Evolutionary conservation across 768 basidiomycete genomes (phyloP), one percentile per base, ranked within the genome.

Genomic region (Suillus bovinus): DNA sequence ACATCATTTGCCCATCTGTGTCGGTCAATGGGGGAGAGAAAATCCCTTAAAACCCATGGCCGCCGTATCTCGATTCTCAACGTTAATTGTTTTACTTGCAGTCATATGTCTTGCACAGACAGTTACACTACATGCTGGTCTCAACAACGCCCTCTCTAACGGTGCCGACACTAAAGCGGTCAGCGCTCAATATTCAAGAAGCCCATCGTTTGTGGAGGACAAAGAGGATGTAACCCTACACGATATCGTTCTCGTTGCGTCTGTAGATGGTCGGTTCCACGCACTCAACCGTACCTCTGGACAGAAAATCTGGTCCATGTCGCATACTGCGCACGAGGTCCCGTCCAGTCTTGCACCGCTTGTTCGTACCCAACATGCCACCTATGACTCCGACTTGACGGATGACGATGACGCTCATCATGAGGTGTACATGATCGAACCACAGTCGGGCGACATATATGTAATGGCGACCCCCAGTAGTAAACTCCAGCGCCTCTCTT

Each of bases 251-350:
- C 85, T 99, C 20, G 84, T 96, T 13, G 93, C 95, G 1, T 94
- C 94, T 8, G 88, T 99, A 31, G 96, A 99, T 76, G 96, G 96
- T 29, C 93, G 88, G 62, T 88, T 99, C 38, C 96, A 98, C 79
- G 97, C 94, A 0, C 81, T 99, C 66, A 94, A 96, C 70, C 81
- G 96, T 63, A 88, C 89, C 0, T 89, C 89, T 0, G 96, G 96
- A 0, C 83, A 84, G 17, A 80, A 85, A 10, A 79, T 95, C 0
- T 99, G 96, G 96, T 94, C 93, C 39, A 91, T 95, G 87, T 84
- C 88, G 9, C 84, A 87, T 17, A 82, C 82, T 53, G 75, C 84
- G 44, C 71, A 80, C 31, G 69, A 56, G 17, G 73, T 79, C 8
- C 84, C 86, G 0, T 76, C 84, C n/a, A 79, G 84, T 20, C 81